These are phyloP conservation scores for Astragalus glycyphyllos DNA, from an alignment of 306 rosid genomes.

Conservation along the genomic window DNA sequence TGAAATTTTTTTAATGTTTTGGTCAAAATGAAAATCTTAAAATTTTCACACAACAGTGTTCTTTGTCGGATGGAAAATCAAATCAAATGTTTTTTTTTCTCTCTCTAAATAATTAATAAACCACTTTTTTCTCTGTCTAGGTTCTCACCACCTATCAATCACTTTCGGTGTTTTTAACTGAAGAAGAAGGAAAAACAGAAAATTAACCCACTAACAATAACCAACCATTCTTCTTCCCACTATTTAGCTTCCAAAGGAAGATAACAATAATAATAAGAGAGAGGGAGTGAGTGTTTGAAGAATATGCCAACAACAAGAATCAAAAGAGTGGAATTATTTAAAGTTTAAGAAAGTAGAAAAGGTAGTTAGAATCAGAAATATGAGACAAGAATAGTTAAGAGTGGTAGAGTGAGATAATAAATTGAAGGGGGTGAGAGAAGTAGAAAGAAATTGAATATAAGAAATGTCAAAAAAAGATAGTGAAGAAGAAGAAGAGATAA, in stretches of 20 bases:
- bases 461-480: constrained; percentile 90
- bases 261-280: neutral
- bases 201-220: constrained; percentile 33
- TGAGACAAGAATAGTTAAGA: constrained; percentile 31
- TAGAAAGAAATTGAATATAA: constrained; percentile 60
- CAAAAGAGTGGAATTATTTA: neutral
- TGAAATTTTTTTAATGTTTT: constrained; percentile 36
- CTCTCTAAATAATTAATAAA: neutral
- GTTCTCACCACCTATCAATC: constrained; percentile 56
- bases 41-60: constrained; percentile 72
- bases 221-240: constrained; percentile 27
- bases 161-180: constrained; percentile 62
- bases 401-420: constrained; percentile 28
- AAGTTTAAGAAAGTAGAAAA: constrained; percentile 26
- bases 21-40: constrained; percentile 55
- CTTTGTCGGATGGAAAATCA: constrained; percentile 81
- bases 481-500: constrained; percentile 58
- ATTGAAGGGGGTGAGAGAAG: constrained; percentile 38
- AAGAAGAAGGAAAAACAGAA: constrained; percentile 46
- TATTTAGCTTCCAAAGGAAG: neutral
- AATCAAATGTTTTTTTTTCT: constrained; percentile 23
- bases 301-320: constrained; percentile 35
- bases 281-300: neutral
- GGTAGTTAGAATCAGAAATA: constrained; percentile 41
- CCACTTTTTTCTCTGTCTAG: constrained; percentile 40